Percentiles rank a stretch among this genome's conserved stretches.
These are phyloP conservation scores for Cornus florida DNA, from an alignment of 148 eudicot species.

Conservation along the genomic window DNA sequence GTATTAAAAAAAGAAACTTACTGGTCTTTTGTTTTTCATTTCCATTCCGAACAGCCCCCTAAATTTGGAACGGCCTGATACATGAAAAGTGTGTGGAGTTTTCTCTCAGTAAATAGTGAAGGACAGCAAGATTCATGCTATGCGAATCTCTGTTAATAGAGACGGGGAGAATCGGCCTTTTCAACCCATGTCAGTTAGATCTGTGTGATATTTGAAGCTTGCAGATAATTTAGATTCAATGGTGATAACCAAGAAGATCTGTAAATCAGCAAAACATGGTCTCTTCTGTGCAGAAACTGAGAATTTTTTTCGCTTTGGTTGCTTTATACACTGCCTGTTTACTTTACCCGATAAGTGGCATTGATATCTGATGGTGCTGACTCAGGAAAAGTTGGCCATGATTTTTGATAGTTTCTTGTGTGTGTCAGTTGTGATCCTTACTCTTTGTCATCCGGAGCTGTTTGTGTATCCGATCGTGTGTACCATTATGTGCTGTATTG, in stretches of 20 bases:
- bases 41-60: constrained; percentile 50
- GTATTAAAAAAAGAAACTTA: neutral
- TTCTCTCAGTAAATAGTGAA: neutral
- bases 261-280: constrained; percentile 33
- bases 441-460: neutral
- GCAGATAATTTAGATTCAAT: constrained; percentile 13
- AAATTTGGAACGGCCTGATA: constrained; percentile 42
- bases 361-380: constrained; percentile 8
- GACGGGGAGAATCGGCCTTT: neutral
- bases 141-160: neutral
- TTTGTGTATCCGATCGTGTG: neutral
- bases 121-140: constrained; percentile 16
- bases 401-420: constrained; percentile 6
- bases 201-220: constrained; percentile 16
- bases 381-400: neutral
- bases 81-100: constrained; percentile 12
- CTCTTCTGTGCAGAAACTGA: constrained; percentile 20
- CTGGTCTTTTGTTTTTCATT: neutral
- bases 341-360: constrained; percentile 2
- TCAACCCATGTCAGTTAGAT: constrained; percentile 8
- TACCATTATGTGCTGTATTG: too few species aligned
- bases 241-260: constrained; percentile 21
- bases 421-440: neutral
- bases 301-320: constrained; percentile 15
- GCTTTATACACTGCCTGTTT: constrained; percentile 19